Evolutionary conservation across 2,329 filamentous ascomycete species (phyloP).

Genomic region (Cyclaneusma minus): DNA sequence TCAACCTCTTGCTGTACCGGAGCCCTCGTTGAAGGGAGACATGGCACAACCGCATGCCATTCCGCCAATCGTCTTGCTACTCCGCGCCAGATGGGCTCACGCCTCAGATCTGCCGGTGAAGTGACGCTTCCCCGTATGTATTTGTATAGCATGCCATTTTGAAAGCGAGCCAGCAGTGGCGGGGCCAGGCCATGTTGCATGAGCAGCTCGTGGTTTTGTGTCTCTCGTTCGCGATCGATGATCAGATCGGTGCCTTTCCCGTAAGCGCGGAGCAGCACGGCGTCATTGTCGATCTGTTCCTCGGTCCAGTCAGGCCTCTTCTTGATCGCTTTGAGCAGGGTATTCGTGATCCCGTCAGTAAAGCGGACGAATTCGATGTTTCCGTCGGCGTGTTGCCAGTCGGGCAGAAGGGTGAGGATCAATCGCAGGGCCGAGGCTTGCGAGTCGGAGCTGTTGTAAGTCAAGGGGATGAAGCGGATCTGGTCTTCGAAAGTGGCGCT

Average conservation of each 20-base stretch:
- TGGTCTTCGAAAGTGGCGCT: conserved; percentile 10
- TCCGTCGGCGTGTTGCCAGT: conserved; percentile 63
- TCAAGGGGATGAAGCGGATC: conserved; percentile 54
- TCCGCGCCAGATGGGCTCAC: conserved; percentile 61
- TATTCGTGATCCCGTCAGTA: conserved; percentile 98
- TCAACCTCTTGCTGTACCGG: conserved; percentile 19
- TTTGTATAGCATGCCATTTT: conserved; percentile 90
- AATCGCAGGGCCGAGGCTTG: conserved; percentile 66
- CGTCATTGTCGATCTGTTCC: conserved; percentile 67
- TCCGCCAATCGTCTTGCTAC: conserved; percentile 75
- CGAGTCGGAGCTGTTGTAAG: conserved; percentile 64
- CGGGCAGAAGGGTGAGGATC: conserved; percentile 63
- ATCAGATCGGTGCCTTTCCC: conserved; percentile 87
- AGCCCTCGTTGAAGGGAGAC: conserved; percentile 24
- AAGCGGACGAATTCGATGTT: conserved; percentile 78
- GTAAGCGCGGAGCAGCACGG: conserved; percentile 82
- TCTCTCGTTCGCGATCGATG: conserved; percentile 84
- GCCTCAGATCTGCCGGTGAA: conserved; percentile 63
- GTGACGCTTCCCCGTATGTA: conserved; percentile 75
- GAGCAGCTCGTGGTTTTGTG: conserved; percentile 69
- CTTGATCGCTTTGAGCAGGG: conserved; percentile 65
- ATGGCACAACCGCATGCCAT: conserved; percentile 72
- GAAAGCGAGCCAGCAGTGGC: conserved; percentile 74
- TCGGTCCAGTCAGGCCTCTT: conserved; percentile 52
- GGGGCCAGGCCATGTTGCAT: conserved; percentile 74